Evolutionary conservation across 2,329 filamentous ascomycete genomes (phyloP).

Genomic region (Didymella arachidicola): DNA sequence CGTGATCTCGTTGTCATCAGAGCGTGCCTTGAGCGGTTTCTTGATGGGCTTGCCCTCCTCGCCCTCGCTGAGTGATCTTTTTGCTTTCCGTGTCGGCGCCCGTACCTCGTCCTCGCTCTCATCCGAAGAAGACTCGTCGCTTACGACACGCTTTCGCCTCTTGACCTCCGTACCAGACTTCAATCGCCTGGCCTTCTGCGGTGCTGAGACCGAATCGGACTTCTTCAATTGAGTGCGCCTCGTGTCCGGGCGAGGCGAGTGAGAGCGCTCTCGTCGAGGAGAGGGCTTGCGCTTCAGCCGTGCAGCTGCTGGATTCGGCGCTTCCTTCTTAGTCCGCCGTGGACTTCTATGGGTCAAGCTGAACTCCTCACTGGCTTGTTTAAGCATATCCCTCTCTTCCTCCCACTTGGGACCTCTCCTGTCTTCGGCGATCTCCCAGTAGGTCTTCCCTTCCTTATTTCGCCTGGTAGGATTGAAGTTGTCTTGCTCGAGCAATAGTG

Average conservation of each 20-base stretch:
- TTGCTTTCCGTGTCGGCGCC: conserved; percentile 44
- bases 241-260: conserved; percentile 42
- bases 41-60: conserved; percentile 46
- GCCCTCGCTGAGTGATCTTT: conserved; percentile 47
- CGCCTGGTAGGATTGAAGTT: conserved; percentile 82
- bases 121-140: conserved; percentile 47
- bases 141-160: conserved; percentile 43
- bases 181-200: conserved; percentile 46
- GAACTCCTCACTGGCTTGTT: conserved; percentile 73
- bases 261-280: conserved; percentile 45
- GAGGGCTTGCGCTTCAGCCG: conserved; percentile 46
- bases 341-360: conserved; percentile 44
- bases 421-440: conserved; percentile 84
- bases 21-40: conserved; percentile 40
- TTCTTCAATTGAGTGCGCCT: conserved; percentile 41
- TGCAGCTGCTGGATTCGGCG: conserved; percentile 34
- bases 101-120: conserved; percentile 51
- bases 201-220: conserved; percentile 26
- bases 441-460: conserved; percentile 77
- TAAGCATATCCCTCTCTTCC: conserved; percentile 82
- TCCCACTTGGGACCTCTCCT: conserved; percentile 88
- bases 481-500: conserved; percentile 77
- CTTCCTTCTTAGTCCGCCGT: conserved; percentile 45
- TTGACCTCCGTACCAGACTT: conserved; percentile 47
- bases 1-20: conserved; percentile 41